phyloP scores from a whole-genome alignment of 176 grass and related monocot species.

The Musa itinerans region DNA sequence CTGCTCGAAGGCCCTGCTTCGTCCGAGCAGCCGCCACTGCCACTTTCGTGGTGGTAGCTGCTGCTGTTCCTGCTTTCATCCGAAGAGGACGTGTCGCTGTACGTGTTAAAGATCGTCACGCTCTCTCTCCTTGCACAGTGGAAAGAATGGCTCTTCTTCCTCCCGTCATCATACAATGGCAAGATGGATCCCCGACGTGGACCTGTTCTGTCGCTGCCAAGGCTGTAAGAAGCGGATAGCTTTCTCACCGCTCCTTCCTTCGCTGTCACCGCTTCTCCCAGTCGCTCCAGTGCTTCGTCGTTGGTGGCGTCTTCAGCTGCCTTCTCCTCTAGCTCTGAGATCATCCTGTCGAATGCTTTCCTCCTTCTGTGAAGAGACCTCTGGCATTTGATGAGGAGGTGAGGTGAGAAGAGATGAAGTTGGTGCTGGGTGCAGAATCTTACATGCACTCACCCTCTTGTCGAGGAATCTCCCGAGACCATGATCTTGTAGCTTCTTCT shows the following conservation, averaged over 20 bases:
- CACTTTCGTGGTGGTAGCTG: conserved; percentile 20
- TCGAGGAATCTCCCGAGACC: conserved; percentile 59
- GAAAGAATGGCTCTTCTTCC: conserved; percentile 65
- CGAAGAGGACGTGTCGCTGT: conserved; percentile 37
- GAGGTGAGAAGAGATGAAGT: conserved; percentile 1
- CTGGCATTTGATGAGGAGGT: conserved; percentile 30
- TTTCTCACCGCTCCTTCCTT: conserved; percentile 62
- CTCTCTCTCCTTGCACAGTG: conserved; percentile 39
- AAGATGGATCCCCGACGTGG: conserved; percentile 34
- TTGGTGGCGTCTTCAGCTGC: conserved; percentile 35
- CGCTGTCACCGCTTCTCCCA: conserved; percentile 64
- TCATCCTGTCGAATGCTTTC: conserved; percentile 48
- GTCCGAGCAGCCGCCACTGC: conserved; percentile 12
- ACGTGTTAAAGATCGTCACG: conserved; percentile 39
- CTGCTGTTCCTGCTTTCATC: conserved; percentile 30
- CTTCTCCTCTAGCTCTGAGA: conserved; percentile 55
- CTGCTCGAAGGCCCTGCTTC: conserved; percentile 37
- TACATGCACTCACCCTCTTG: conserved; percentile 43
- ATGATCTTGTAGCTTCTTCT: conserved; percentile 58
- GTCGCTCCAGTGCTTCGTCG: conserved; percentile 36
- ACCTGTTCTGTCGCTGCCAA: conserved; percentile 36
- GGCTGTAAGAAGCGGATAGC: conserved; percentile 48
- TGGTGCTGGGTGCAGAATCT: conserved; percentile 9
- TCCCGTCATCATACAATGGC: conserved; percentile 39
- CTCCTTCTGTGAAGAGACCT: conserved; percentile 49